Conservation (phyloP, 1,284 basidiomycete species). For the Microbotryum saponariae region DNA sequence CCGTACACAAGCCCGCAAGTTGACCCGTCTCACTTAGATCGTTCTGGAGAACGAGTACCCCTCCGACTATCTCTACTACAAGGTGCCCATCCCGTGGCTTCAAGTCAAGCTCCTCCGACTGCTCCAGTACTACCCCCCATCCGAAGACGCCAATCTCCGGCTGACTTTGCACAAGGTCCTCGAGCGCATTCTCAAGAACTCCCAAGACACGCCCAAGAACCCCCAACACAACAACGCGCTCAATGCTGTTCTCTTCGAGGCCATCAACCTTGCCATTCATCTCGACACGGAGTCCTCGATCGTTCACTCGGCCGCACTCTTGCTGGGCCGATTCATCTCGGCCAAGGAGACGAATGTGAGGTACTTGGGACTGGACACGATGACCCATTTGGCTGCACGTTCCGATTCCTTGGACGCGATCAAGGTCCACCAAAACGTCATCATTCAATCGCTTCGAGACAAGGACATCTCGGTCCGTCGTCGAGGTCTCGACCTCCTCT, state of each 20-base stretch:
- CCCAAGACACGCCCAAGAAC: conserved; percentile 86
- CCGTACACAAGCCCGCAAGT: background rate
- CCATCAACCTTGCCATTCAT: conserved; percentile 94
- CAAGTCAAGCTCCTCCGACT: conserved; percentile 92
- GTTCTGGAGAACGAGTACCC: conserved; percentile 83
- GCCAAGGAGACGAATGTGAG: conserved; percentile 98
- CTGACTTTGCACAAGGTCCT: conserved; percentile 74
- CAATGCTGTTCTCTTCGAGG: conserved; percentile 96
- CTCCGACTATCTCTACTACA: conserved; percentile 89
- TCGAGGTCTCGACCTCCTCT: conserved; percentile 86
- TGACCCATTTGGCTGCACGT: conserved; percentile 94
- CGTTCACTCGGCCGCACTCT: conserved; percentile 79
- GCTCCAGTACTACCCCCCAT: conserved; percentile 90
- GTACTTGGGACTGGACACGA: conserved; percentile 94
- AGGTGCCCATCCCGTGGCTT: conserved; percentile 94
- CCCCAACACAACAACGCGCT: conserved; percentile 99
- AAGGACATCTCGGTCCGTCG: conserved; percentile 95
- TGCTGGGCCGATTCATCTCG: conserved; percentile 90
- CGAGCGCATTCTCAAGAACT: conserved; percentile 84
- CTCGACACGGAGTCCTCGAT: conserved; percentile 84
- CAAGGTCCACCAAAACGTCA: conserved; percentile 91
- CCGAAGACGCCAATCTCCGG: conserved; percentile 75
- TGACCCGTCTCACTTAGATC: conserved; percentile 51
- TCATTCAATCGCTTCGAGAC: conserved; percentile 87
- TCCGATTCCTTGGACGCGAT: conserved; percentile 75